Conservation (phyloP, 2,329 filamentous ascomycete genomes). For the Cladosporium austrohemisphaericum region DNA sequence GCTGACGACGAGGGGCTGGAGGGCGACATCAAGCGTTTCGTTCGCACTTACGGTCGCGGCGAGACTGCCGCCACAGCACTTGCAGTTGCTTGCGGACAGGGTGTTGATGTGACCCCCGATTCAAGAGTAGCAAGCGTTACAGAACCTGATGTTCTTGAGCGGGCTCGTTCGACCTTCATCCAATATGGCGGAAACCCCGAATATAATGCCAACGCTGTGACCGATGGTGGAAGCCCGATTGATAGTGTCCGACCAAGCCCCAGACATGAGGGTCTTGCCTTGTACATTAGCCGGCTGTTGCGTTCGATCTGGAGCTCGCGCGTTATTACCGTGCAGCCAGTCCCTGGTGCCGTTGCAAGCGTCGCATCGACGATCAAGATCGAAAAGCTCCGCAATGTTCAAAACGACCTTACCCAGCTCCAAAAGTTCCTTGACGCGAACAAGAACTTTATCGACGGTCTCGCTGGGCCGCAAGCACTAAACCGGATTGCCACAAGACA, state of each 20-base stretch:
- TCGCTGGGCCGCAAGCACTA: slow-evolving; percentile 87
- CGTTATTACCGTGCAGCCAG: slow-evolving; percentile 59
- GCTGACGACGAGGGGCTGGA: slow-evolving; percentile 77
- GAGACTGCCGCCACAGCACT: slow-evolving; percentile 88
- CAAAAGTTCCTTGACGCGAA: slow-evolving; percentile 83
- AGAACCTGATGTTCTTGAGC: slow-evolving; percentile 81
- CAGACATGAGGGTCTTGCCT: slow-evolving; percentile 78
- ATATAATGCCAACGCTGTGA: slow-evolving; percentile 70
- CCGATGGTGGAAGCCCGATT: slow-evolving; percentile 61
- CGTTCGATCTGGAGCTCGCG: slow-evolving; percentile 81
- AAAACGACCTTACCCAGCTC: slow-evolving; percentile 74
- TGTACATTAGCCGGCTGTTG: slow-evolving; percentile 85
- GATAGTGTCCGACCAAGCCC: slow-evolving; percentile 86
- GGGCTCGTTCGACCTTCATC: slow-evolving; percentile 82
- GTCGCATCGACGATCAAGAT: slow-evolving; percentile 65
- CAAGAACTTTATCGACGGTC: slow-evolving; percentile 83
- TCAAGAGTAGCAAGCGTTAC: slow-evolving; percentile 66
- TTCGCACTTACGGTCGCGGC: slow-evolving; percentile 77
- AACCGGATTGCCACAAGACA: slow-evolving; percentile 73
- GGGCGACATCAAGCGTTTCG: slow-evolving; percentile 76
- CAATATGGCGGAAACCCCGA: slow-evolving; percentile 87
- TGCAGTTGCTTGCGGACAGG: slow-evolving; percentile 92
- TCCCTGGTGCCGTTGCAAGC: slow-evolving; percentile 57
- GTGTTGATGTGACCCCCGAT: slow-evolving; percentile 71
- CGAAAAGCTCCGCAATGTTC: slow-evolving; percentile 68